These are phyloP conservation scores for Rhodamnia rubescens DNA, from an alignment of 345 rosid species.

Conservation along the genomic window DNA sequence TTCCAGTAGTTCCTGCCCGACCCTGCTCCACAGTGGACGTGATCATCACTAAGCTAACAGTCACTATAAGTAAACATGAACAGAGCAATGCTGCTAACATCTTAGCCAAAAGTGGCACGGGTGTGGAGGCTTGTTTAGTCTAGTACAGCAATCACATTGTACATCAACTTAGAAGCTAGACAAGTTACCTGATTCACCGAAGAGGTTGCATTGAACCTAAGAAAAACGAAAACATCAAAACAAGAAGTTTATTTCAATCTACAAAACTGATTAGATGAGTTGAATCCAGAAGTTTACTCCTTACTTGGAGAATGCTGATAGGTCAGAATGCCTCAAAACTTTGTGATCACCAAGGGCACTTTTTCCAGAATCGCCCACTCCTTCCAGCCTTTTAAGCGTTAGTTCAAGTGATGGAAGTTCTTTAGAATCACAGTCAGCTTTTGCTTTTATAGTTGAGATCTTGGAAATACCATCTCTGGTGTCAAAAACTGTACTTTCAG, in stretches of 20 bases:
- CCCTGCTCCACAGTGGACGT: slow-evolving; percentile 19
- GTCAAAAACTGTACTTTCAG: slow-evolving; percentile 17
- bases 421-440: slow-evolving; percentile 15
- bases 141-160: background rate
- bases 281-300: slow-evolving; percentile 1
- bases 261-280: background rate
- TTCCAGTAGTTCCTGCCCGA: slow-evolving; percentile 37
- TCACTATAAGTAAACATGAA: background rate
- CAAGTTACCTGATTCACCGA: slow-evolving; percentile 46
- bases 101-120: background rate
- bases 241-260: background rate
- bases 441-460: slow-evolving; percentile 21
- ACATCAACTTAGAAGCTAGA: background rate
- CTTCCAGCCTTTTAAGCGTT: slow-evolving; percentile 28
- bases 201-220: slow-evolving; percentile 51
- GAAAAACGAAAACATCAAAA: background rate
- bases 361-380: slow-evolving; percentile 20
- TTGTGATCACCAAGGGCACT: slow-evolving; percentile 28
- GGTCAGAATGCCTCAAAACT: slow-evolving; percentile 51
- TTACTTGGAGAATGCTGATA: slow-evolving; percentile 75
- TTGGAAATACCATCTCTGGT: slow-evolving; percentile 18
- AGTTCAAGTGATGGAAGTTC: slow-evolving; percentile 35
- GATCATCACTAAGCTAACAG: background rate
- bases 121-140: background rate
- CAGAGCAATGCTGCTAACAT: background rate